Evolutionary conservation across 2,329 filamentous ascomycete species (phyloP).

Genomic region (Pleurostoma richardsiae): DNA sequence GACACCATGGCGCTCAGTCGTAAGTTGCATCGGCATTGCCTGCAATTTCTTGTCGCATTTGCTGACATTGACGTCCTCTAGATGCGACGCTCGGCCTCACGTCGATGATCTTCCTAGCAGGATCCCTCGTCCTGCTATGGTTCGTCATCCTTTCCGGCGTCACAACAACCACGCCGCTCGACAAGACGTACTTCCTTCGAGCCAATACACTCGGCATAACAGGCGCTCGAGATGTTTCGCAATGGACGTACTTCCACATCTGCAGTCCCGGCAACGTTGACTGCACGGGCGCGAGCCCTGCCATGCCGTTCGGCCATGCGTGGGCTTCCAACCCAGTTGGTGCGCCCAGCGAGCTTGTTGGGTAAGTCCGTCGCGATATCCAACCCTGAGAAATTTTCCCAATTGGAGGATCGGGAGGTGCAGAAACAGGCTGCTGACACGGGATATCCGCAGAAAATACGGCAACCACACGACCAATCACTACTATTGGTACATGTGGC

Average conservation of each 20-base stretch:
- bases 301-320: conserved; percentile 68
- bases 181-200: conserved; percentile 79
- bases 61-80: conserved; percentile 12
- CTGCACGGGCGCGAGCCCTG: conserved; percentile 60
- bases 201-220: conserved; percentile 70
- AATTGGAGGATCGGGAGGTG: too few relatives aligned
- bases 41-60: neutral
- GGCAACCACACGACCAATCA: conserved; percentile 49
- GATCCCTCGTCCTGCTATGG: conserved; percentile 48
- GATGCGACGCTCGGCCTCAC: conserved; percentile 34
- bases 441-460: conserved; percentile 22
- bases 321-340: conserved; percentile 45
- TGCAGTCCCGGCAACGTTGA: conserved; percentile 61
- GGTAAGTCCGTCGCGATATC: conserved; percentile 21
- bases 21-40: neutral
- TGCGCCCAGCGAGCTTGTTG: conserved; percentile 39
- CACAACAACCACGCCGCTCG: conserved; percentile 48
- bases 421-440: neutral
- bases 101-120: conserved; percentile 43
- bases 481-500: conserved; percentile 76
- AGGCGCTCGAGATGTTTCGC: conserved; percentile 60
- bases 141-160: conserved; percentile 56
- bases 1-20: neutral
- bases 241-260: conserved; percentile 90
- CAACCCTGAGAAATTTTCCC: too few relatives aligned